These are phyloP conservation scores for Macrolepiota dolichaula DNA, from an alignment of 768 basidiomycete species.

Conservation along the genomic window DNA sequence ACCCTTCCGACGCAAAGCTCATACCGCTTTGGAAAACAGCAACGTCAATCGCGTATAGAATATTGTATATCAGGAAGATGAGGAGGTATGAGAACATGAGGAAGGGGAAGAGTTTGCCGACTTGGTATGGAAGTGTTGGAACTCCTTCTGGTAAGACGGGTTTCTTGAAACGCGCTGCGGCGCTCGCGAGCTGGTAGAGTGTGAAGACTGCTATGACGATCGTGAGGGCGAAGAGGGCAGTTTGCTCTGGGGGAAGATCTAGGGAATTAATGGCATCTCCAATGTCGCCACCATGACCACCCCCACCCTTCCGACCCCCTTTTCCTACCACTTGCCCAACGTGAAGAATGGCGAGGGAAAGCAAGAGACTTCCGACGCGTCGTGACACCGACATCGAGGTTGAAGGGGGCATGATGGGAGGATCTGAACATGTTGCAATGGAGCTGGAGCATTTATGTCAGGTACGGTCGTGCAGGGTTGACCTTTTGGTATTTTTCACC, in stretches of 20 bases:
- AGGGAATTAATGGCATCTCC: neutral
- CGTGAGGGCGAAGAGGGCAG: neutral
- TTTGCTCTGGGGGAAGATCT: neutral
- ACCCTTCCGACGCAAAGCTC: neutral
- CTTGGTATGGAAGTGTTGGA: slow-evolving; percentile 1
- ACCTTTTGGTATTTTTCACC: neutral
- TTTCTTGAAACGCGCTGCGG: neutral
- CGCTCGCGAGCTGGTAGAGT: neutral
- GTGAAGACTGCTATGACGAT: neutral
- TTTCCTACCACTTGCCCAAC: neutral
- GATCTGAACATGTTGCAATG: neutral
- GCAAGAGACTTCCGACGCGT: neutral
- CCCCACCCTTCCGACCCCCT: neutral
- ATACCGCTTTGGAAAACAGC: neutral
- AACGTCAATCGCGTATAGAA: slow-evolving; percentile 3
- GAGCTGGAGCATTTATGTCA: neutral
- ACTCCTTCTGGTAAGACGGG: neutral
- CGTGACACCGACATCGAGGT: neutral
- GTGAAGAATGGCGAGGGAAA: neutral
- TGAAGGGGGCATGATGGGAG: neutral
- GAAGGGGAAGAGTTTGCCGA: slow-evolving; percentile 4
- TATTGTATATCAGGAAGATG: neutral
- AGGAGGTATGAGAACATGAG: neutral
- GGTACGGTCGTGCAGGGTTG: neutral
- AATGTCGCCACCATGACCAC: neutral